A percentile compares a stretch with the other conserved stretches of the same genome.
Evolutionary conservation across 495 filamentous ascomycete genomes (phyloP).

Genomic region (Lentithecium fluviatile): DNA sequence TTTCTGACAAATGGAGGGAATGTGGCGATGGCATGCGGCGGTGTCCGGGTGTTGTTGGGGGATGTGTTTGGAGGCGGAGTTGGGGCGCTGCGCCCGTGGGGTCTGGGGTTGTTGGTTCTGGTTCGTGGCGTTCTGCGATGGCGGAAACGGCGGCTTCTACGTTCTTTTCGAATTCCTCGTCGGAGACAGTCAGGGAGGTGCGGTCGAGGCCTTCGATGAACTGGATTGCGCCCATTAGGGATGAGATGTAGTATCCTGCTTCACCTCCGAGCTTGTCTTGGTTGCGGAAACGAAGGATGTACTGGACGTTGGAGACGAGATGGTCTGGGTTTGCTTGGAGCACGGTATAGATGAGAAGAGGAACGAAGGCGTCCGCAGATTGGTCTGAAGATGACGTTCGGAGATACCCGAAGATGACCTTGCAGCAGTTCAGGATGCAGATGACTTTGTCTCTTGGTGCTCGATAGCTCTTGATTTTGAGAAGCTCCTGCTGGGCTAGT

Average conservation of each 20-base stretch:
- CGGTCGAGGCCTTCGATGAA: conserved; percentile 96
- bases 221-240: conserved; percentile 94
- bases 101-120: conserved; percentile 13
- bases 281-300: conserved; percentile 93
- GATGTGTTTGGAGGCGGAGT: conserved; percentile 44
- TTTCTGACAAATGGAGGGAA: conserved; percentile 54
- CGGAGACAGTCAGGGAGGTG: conserved; percentile 86
- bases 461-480: conserved; percentile 94
- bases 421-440: conserved; percentile 97
- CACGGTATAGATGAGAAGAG: conserved; percentile 92
- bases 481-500: conserved; percentile 87
- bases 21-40: conserved; percentile 38
- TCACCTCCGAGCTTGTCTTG: conserved; percentile 96
- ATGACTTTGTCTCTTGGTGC: conserved; percentile 98
- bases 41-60: conserved; percentile 34
- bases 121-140: conserved; percentile 83
- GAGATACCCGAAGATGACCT: conserved; percentile 97
- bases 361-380: conserved; percentile 94
- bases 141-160: conserved; percentile 96
- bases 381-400: conserved; percentile 90
- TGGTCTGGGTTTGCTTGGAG: conserved; percentile 92
- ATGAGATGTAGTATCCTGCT: conserved; percentile 96
- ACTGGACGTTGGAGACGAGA: conserved; percentile 95
- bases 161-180: conserved; percentile 91
- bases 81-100: conserved; percentile 9